Evolutionary conservation across 257 asterid genomes (phyloP), one percentile per base, ranked within the genome.

Genomic region (Solanum sitiens): DNA sequence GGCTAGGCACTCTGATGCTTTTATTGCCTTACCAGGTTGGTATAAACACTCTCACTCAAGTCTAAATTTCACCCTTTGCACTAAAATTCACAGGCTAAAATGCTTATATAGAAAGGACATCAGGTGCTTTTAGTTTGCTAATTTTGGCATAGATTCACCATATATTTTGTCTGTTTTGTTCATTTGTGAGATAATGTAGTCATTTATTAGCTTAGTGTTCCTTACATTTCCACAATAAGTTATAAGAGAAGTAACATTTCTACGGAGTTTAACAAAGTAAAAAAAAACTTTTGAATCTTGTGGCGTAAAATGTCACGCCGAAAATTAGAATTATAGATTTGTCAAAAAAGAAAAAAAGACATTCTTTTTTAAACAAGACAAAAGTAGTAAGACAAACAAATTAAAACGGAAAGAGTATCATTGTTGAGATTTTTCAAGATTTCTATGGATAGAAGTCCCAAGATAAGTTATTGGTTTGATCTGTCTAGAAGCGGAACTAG

Each of bases 21-120:
- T 97, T 93, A 97, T 97, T 93, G 99, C 99, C 92, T 95, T 97
- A 89, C 98, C 99, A 93, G 99, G 99, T 96, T 89, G 70, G 94
- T 33, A 87, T 84, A 86, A 87, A 75, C 86, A 89, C 79, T 68
- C 77, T 56, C 65, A 88, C 70, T 61, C 85, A 33, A 47, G 40
- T 44, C 72, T 25, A 86, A 27, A 40, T 72, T 83, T 86, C 25
- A 47, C 40, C 47, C 53, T 85, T 88, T 84, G 76, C 89, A 88
- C 84, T 61, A 21, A 85, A 83, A 84, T 23, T 88, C 67, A 39
- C 65, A 76, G 70, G 79, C 86, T 87, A 89, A 56, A 56, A 83
- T 85, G 77, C 25, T 32, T 27, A 27, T 65, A 47, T 39, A 39
- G 30, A 23, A 76, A 32, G 67, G 44, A 35, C 35, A 27, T 77